Conservation (phyloP, 1,139 yeast species). For the Yamadazyma kanchanaburiensis region DNA sequence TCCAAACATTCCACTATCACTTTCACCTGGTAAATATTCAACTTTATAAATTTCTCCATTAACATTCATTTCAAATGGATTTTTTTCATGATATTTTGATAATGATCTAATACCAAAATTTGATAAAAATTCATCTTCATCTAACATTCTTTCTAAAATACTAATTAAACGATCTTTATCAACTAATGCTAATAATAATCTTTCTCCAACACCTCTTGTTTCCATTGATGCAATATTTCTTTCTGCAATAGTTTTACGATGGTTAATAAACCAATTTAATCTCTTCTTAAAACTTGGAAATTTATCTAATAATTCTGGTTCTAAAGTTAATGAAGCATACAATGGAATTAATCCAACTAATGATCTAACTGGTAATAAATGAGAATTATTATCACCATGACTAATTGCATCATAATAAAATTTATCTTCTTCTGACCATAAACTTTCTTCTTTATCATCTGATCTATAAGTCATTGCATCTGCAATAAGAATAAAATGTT, state of each 20-base stretch:
- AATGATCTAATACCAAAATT: slow-evolving; percentile 87
- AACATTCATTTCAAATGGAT: slow-evolving; percentile 87
- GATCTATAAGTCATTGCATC: slow-evolving; percentile 87
- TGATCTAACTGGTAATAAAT: slow-evolving; percentile 82
- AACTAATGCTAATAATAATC: slow-evolving; percentile 78
- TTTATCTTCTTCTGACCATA: slow-evolving; percentile 90
- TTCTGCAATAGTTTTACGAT: slow-evolving; percentile 69
- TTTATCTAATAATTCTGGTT: slow-evolving; percentile 74
- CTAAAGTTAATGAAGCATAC: slow-evolving; percentile 87
- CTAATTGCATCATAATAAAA: slow-evolving; percentile 91
- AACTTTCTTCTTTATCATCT: slow-evolving; percentile 58
- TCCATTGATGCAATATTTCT: slow-evolving; percentile 90
- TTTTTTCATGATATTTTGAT: slow-evolving; percentile 81
- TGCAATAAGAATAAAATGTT: slow-evolving; percentile 87
- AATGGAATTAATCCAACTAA: slow-evolving; percentile 91
- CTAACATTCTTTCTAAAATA: slow-evolving; percentile 78
- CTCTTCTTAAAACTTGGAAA: slow-evolving; percentile 87
- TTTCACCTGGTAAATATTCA: slow-evolving; percentile 86
- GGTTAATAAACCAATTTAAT: slow-evolving; percentile 80
- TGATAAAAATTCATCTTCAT: slow-evolving; percentile 84
- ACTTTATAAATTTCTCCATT: slow-evolving; percentile 74
- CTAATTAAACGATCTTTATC: slow-evolving; percentile 76
- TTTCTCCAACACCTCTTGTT: slow-evolving; percentile 80
- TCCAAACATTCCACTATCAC: slow-evolving; percentile 93
- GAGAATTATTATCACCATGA: slow-evolving; percentile 66